Evolutionary conservation across 192 early-diverging fungal species (phyloP).

Genomic region (Coemansia sp.): DNA sequence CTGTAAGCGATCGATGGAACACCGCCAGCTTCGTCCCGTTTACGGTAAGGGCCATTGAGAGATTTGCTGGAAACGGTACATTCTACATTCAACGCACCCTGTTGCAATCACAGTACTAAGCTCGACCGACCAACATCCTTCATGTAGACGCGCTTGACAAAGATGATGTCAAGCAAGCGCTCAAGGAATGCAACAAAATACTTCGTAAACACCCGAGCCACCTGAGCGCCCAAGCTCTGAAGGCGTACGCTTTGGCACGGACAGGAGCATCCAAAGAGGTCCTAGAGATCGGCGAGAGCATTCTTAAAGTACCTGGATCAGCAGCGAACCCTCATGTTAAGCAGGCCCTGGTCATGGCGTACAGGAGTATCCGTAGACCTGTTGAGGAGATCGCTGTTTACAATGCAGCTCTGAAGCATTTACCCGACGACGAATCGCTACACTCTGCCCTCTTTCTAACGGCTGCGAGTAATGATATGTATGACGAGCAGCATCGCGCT

Average conservation of each 20-base stretch:
- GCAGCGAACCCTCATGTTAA: conserved; percentile 32
- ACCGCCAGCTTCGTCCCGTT: conserved; percentile 33
- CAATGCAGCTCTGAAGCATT: conserved; percentile 58
- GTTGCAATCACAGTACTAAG: background rate
- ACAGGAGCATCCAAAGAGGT: conserved; percentile 67
- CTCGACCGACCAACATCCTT: background rate
- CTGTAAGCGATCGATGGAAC: conserved; percentile 24
- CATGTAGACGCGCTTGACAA: conserved; percentile 32
- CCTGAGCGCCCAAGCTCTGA: conserved; percentile 62
- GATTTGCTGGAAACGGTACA: background rate
- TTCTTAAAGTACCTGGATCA: conserved; percentile 39
- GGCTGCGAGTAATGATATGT: conserved; percentile 65
- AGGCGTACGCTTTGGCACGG: conserved; percentile 68
- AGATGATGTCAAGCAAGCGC: conserved; percentile 19
- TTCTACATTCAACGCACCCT: background rate
- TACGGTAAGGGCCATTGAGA: conserved; percentile 21
- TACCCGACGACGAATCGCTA: conserved; percentile 70
- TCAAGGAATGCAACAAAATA: conserved; percentile 29
- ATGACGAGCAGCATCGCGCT: conserved; percentile 57
- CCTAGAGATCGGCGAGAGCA: conserved; percentile 58
- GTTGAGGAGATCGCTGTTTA: conserved; percentile 75
- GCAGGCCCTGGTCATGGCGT: conserved; percentile 32
- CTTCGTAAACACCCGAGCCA: conserved; percentile 41
- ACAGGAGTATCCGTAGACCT: conserved; percentile 16
- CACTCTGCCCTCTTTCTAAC: conserved; percentile 82